These are phyloP conservation scores for Zarea fungicola DNA, from an alignment of 2,329 filamentous ascomycete species.

Conservation along the genomic window DNA sequence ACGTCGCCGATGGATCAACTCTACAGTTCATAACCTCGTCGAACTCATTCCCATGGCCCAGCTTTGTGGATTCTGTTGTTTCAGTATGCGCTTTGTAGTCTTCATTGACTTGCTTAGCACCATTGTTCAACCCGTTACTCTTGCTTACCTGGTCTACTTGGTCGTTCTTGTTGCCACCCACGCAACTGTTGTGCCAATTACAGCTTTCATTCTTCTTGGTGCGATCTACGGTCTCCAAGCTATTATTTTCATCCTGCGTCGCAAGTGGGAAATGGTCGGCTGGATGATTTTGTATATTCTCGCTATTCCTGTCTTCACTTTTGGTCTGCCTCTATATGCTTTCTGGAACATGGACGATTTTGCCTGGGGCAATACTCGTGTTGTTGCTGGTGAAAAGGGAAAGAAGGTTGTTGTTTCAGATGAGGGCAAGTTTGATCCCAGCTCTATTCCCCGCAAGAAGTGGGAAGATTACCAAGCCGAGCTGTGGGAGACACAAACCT, in stretches of 20 bases:
- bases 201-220: constrained; percentile 82
- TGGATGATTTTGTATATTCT: constrained; percentile 98
- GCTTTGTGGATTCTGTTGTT: constrained; percentile 99
- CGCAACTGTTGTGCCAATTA: constrained; percentile 66
- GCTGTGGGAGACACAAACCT: constrained; percentile 89
- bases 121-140: constrained; percentile 82
- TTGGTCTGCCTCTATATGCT: constrained; percentile 83
- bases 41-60: constrained; percentile 91
- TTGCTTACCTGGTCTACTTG: constrained; percentile 86
- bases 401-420: constrained; percentile 90
- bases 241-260: constrained; percentile 91
- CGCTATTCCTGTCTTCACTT: constrained; percentile 86
- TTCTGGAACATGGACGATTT: constrained; percentile 99
- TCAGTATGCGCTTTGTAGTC: constrained; percentile 98
- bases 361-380: constrained; percentile 97
- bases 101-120: constrained; percentile 92
- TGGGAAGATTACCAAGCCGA: constrained; percentile 99
- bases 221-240: constrained; percentile 97
- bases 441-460: constrained; percentile 90
- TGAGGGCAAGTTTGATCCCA: constrained; percentile 95
- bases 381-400: constrained; percentile 90
- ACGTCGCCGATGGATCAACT: constrained; percentile 99
- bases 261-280: constrained; percentile 99
- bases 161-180: constrained; percentile 66
- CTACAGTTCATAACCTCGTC: constrained; percentile 93